Base-by-base conservation (phyloP, 345 rosid genomes). In the Corchorus capsularis region DNA sequence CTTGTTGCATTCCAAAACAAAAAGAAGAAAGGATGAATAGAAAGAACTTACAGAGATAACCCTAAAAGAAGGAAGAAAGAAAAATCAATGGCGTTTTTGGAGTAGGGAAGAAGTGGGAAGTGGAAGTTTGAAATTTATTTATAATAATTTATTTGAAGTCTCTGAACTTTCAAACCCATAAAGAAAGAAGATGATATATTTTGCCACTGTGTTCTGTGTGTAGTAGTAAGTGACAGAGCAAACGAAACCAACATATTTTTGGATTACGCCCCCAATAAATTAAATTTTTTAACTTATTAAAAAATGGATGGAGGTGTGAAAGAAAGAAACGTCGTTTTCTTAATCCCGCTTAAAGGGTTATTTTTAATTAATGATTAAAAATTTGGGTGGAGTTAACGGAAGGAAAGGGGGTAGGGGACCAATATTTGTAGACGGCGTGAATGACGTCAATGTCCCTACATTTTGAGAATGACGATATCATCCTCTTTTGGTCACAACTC, bases 361-460 rank as follows among this genome's bases (percentile, higher is more conserved):
- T 4, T n/a, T n/a, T 10, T 9, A 15, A 34, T 17, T 72, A 17
- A 16, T n/a, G 5, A 45, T 27, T 27, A 27, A 15, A 45, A 43
- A 11, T 46, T 56, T 19, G 12, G 63, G 15, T 20, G 35, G 49
- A 34, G 61, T 59, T 50, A 53, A 73, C 72, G 69, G 83, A 41
- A 34, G 43, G 55, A 14, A 27, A 22, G 5, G 61, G 46, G 56
- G 14, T 27, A 64, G 47, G 56, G 14, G 39, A 64, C 55, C 57
- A 45, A 5, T 2, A 15, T 8, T 14, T 8, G 32, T 1, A 15
- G 15, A 15, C 71, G 49, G 0, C 3, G 13, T 7, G 1, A 59
- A 50, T 78, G 81, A 81, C 84, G 81, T 81, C 64, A 69, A 6
- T 13, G 69, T 63, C 72, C 63, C 27, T n/a, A 12, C 19, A 11